These are phyloP conservation scores for Nemania sp. DNA, from an alignment of 2,329 filamentous ascomycete species.

Conservation along the genomic window DNA sequence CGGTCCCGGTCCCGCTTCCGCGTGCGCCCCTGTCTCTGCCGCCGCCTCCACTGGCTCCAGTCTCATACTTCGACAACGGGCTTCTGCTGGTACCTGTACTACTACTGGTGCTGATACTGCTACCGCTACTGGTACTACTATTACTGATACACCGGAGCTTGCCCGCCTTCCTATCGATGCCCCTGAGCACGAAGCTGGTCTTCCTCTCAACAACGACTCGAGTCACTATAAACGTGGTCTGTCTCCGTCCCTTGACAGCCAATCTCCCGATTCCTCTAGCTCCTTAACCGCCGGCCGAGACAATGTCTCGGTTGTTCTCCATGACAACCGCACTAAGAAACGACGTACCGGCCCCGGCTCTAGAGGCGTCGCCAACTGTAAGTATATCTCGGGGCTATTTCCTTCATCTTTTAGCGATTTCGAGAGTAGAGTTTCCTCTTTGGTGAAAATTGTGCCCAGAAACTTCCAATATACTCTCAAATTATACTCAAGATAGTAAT, in stretches of 20 bases:
- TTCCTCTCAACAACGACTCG: constrained; percentile 6
- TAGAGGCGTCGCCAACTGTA: constrained; percentile 69
- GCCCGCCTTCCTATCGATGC: background rate
- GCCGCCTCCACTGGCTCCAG: constrained; percentile 34
- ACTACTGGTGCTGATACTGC: background rate
- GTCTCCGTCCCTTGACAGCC: constrained; percentile 40
- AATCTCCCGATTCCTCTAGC: constrained; percentile 45
- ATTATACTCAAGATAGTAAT: no score
- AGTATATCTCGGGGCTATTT: no score
- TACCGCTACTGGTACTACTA: background rate
- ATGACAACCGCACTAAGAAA: constrained; percentile 57
- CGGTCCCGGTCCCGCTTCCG: constrained; percentile 26
- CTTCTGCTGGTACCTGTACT: constrained; percentile 3
- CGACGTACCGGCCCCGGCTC: constrained; percentile 60
- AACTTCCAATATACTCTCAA: no score
- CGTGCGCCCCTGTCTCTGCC: constrained; percentile 17
- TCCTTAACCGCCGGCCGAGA: constrained; percentile 34
- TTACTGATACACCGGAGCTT: background rate
- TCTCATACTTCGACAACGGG: constrained; percentile 34
- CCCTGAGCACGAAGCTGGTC: constrained; percentile 14
- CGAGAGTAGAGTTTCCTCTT: no score
- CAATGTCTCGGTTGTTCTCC: constrained; percentile 32
- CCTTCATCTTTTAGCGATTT: no score
- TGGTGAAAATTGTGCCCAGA: no score
- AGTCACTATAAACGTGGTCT: constrained; percentile 44